phyloP scores from a whole-genome alignment of 306 rosid genomes.

The Canavalia gladiata region DNA sequence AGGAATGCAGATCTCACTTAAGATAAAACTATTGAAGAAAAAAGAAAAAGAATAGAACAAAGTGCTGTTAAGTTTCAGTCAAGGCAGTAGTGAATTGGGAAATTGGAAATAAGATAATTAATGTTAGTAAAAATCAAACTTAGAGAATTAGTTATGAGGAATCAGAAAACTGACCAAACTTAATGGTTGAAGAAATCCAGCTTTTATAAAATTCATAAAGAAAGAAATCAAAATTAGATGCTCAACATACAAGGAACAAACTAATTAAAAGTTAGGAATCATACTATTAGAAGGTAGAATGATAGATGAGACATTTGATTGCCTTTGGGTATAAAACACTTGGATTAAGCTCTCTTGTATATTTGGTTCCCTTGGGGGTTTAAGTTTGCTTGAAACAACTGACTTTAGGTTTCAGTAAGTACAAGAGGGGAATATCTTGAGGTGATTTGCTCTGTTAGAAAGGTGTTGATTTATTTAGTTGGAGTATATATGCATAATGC shows the following conservation, averaged over 20 bases:
- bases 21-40: not conserved
- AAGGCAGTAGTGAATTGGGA: conserved; percentile 9
- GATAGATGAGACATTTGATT: too few relatives aligned
- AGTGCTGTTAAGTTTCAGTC: conserved; percentile 7
- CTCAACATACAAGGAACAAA: conserved; percentile 7
- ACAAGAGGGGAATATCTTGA: conserved; percentile 34
- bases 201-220: conserved; percentile 2
- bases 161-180: not conserved
- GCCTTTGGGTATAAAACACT: conserved; percentile 1
- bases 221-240: not conserved
- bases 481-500: conserved; percentile 19
- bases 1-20: not conserved
- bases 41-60: not conserved
- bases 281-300: not conserved
- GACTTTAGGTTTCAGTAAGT: conserved; percentile 16
- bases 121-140: not conserved
- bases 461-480: conserved; percentile 21
- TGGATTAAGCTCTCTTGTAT: not conserved
- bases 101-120: conserved; percentile 5
- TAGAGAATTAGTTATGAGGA: not conserved
- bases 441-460: conserved; percentile 39
- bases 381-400: conserved; percentile 13
- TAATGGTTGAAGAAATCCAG: not conserved
- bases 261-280: not conserved
- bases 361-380: not conserved